Evolutionary conservation across 2,329 filamentous ascomycete genomes (phyloP).

Genomic region (Teratosphaeria zuluensis): DNA sequence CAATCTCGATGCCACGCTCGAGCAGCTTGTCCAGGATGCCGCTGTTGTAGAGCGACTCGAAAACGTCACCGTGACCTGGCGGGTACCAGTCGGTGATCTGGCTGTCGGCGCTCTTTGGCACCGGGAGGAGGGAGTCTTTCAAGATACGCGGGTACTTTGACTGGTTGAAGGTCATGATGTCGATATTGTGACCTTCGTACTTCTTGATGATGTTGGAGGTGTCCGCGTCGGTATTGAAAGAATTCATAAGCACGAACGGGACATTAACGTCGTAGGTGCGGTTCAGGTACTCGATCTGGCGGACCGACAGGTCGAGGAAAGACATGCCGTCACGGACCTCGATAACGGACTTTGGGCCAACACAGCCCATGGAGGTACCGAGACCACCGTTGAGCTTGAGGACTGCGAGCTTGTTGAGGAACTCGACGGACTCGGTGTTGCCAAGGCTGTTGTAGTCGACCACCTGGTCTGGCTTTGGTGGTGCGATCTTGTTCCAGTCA

Average conservation of each 20-base stretch:
- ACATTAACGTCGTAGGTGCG: constrained; percentile 95
- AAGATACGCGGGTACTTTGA: constrained; percentile 95
- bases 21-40: constrained; percentile 95
- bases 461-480: constrained; percentile 86
- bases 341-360: constrained; percentile 98
- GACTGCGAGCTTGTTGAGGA: constrained; percentile 94
- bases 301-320: constrained; percentile 95
- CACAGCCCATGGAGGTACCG: constrained; percentile 98
- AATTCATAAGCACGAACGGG: constrained; percentile 99
- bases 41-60: constrained; percentile 99
- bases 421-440: constrained; percentile 82
- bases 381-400: constrained; percentile 99
- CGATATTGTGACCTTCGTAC: constrained; percentile 99
- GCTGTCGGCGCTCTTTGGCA: constrained; percentile 80
- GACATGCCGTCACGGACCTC: constrained; percentile 99
- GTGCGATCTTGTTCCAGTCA: constrained; percentile 94
- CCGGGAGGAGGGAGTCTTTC: constrained; percentile 95
- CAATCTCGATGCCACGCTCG: constrained; percentile 87
- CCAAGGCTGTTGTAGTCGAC: constrained; percentile 87
- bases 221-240: constrained; percentile 98
- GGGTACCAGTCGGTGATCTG: constrained; percentile 96
- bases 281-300: constrained; percentile 99
- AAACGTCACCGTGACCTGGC: constrained; percentile 97
- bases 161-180: constrained; percentile 99
- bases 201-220: constrained; percentile 99